Percentiles rank a stretch among this genome's conserved stretches.
These are phyloP conservation scores for Ophiocordyceps sinensis DNA, from an alignment of 2,329 filamentous ascomycete species.

Conservation along the genomic window DNA sequence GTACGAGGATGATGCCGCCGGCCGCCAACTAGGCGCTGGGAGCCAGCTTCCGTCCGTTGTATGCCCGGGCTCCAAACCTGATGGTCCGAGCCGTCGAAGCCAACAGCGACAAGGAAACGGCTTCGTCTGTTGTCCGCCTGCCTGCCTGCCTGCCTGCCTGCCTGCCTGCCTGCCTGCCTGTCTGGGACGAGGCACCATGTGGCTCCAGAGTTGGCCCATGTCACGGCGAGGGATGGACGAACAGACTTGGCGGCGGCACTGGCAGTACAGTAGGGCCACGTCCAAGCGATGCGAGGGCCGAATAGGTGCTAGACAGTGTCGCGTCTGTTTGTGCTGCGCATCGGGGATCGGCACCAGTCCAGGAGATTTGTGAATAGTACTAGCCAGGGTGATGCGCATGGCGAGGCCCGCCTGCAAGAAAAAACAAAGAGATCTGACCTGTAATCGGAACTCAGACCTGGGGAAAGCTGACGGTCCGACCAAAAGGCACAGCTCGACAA, in stretches of 20 bases:
- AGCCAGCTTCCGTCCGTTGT: neutral
- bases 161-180: too few species aligned
- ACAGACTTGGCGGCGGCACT: neutral
- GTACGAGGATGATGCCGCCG: neutral
- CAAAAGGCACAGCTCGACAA: slow-evolving; percentile 3
- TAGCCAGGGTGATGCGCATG: slow-evolving; percentile 1
- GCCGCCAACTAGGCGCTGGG: neutral
- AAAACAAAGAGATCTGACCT: slow-evolving; percentile 7
- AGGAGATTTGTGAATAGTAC: slow-evolving; percentile 1
- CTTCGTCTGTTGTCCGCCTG: too few species aligned
- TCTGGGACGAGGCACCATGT: neutral
- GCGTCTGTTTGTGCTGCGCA: neutral
- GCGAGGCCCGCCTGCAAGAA: slow-evolving; percentile 2
- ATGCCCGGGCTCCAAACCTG: neutral
- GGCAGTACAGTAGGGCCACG: neutral
- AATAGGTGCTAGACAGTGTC: too few species aligned
- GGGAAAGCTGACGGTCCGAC: neutral
- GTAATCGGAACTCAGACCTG: slow-evolving; percentile 2
- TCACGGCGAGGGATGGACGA: neutral
- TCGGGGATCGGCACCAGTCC: neutral
- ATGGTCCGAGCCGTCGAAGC: neutral
- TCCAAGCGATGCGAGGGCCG: too few species aligned
- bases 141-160: too few species aligned
- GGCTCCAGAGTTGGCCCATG: neutral
- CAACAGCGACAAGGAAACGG: neutral